phyloP scores from a whole-genome alignment of 495 filamentous ascomycete genomes.

The Venustampulla echinocandica region DNA sequence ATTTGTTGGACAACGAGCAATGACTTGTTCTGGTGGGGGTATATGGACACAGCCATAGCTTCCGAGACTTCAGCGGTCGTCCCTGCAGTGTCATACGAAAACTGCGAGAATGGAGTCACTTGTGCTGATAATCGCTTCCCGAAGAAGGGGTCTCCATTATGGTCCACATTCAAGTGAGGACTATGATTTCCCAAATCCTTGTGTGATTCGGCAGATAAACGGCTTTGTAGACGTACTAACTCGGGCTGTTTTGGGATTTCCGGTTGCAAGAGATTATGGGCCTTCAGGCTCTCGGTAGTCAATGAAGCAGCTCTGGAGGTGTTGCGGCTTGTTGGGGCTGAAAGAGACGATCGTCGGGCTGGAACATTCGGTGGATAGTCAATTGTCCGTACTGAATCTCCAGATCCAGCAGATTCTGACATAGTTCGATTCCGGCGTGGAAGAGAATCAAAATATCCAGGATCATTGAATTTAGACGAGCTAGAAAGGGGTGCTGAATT shows the following conservation, averaged over 20 bases:
- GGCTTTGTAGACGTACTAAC: not conserved
- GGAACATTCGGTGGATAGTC: slow-evolving; percentile 55
- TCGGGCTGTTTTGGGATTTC: slow-evolving; percentile 9
- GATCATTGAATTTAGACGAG: slow-evolving; percentile 35
- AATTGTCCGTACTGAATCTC: slow-evolving; percentile 33
- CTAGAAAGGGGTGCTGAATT: slow-evolving; percentile 40
- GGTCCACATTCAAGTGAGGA: slow-evolving; percentile 30
- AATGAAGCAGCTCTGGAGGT: slow-evolving; percentile 52
- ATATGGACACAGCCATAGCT: slow-evolving; percentile 74
- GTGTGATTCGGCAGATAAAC: slow-evolving; percentile 12
- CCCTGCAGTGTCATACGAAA: slow-evolving; percentile 45
- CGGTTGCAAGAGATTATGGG: slow-evolving; percentile 39
- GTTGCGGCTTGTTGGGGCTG: slow-evolving; percentile 61
- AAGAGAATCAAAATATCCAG: slow-evolving; percentile 14
- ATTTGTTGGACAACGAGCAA: slow-evolving; percentile 68
- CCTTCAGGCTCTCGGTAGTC: slow-evolving; percentile 56
- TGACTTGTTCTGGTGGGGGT: slow-evolving; percentile 80
- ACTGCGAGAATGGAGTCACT: slow-evolving; percentile 50
- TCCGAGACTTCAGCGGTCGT: slow-evolving; percentile 57
- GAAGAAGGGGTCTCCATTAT: slow-evolving; percentile 45
- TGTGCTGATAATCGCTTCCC: slow-evolving; percentile 42
- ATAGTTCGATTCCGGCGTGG: slow-evolving; percentile 10
- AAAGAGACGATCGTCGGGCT: slow-evolving; percentile 55
- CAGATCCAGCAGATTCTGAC: slow-evolving; percentile 20
- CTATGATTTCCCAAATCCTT: slow-evolving; percentile 5